Conservation (phyloP, 768 basidiomycete genomes). For the Amanita exitialis region DNA sequence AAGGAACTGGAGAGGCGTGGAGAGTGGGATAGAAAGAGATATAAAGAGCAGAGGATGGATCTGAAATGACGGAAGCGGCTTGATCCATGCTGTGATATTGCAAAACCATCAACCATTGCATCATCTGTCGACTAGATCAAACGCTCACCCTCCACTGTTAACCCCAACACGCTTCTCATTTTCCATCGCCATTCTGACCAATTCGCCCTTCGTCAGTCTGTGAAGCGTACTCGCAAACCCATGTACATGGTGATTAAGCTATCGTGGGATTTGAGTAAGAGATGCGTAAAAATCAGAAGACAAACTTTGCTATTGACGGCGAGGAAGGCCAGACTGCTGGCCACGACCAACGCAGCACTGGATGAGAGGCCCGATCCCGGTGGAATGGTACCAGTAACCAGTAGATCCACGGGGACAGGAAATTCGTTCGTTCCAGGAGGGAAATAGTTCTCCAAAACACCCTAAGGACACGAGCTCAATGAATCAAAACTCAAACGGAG, state of each 20-base stretch:
- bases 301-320: slow-evolving; percentile 64
- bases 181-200: slow-evolving; percentile 74
- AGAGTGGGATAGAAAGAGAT: slow-evolving; percentile 77
- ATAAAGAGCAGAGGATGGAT: slow-evolving; percentile 61
- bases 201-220: slow-evolving; percentile 49
- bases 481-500: background rate
- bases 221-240: background rate
- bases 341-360: slow-evolving; percentile 86
- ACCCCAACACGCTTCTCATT: slow-evolving; percentile 81
- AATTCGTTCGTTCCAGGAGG: slow-evolving; percentile 13
- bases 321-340: slow-evolving; percentile 73
- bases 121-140: background rate
- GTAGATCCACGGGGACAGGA: slow-evolving; percentile 58
- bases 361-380: slow-evolving; percentile 83
- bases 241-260: slow-evolving; percentile 15
- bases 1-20: slow-evolving; percentile 51
- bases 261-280: background rate
- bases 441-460: slow-evolving; percentile 60
- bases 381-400: slow-evolving; percentile 77
- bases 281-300: background rate
- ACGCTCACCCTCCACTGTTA: slow-evolving; percentile 64
- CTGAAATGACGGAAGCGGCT: slow-evolving; percentile 77
- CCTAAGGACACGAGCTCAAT: slow-evolving; percentile 25
- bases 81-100: slow-evolving; percentile 65
- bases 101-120: too few species aligned